Base-by-base conservation (phyloP, 805 yeast genomes). In the Starmera amethionina region DNA sequence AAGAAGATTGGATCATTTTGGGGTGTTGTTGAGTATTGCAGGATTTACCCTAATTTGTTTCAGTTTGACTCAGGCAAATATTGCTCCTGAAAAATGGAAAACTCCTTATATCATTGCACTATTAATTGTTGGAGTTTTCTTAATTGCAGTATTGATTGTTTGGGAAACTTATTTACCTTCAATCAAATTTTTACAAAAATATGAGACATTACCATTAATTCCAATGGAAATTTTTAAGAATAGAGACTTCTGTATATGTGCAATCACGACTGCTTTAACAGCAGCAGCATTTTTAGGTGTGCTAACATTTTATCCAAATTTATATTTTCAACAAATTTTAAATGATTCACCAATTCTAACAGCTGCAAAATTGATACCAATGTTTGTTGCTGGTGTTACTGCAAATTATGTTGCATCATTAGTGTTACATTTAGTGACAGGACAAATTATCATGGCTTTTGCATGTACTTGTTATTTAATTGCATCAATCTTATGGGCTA, bases 371-470 rank as follows among this genome's bases (percentile, higher is more conserved):
- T 53, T 69, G 35, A 48, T 68, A 16, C 65, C 76, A 4, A 65
- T 64, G 55, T 66, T 72, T 3, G 42, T 72, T 5, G 54, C 60
- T 5, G 76, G 77, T 11, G 48, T 58, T 5, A 35, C 57, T 10
- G 70, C 69, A n/a, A 68, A 67, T 44, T 46, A 68, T 5, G 58
- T 72, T 54, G 74, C 74, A 1, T 73, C 72, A 2, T 53, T 65
- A 10, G 61, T 69, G 5, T 55, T 72, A 59, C 76, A 72, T 40
- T 40, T 53, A 12, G 63, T 70, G 15, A 64, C 73, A 1, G 75
- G 74, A 70, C 10, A 70, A 32, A 10, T 32, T 13, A 15, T 32
- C 16, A 32, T 32, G 34, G 15, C 15, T 5, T 16, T 32, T 15
- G 34, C 22, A 32, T 32, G 34, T 16, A 5, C 15, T 7, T 14